Evolutionary conservation across 1,284 basidiomycete species (phyloP).

Genomic region (Dichomitus squalens): DNA sequence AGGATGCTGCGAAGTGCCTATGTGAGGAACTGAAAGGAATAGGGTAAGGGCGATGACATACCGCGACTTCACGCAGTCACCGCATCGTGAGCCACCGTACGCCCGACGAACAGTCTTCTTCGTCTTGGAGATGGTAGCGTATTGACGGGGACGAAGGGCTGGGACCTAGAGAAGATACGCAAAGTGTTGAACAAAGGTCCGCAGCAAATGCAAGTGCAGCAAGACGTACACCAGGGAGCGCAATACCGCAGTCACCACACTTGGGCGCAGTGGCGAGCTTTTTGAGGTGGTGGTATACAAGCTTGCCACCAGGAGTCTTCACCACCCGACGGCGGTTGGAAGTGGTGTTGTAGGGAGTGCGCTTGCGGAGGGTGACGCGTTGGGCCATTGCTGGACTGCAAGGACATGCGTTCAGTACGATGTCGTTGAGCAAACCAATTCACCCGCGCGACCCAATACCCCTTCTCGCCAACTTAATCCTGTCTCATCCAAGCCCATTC

Average conservation of each 20-base stretch:
- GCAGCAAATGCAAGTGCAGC: neutral
- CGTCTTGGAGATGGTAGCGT: constrained; percentile 93
- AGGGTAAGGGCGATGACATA: constrained; percentile 42
- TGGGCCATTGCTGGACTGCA: constrained; percentile 79
- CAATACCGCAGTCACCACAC: constrained; percentile 96
- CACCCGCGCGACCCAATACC: constrained; percentile 1
- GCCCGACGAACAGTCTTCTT: constrained; percentile 93
- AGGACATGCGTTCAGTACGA: constrained; percentile 14
- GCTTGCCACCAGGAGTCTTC: constrained; percentile 95
- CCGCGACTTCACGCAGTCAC: constrained; percentile 91
- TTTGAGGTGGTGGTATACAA: constrained; percentile 90
- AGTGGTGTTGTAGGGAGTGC: constrained; percentile 98
- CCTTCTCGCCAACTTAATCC: neutral
- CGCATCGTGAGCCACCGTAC: constrained; percentile 95
- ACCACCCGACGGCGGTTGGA: constrained; percentile 95
- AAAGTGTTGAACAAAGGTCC: neutral
- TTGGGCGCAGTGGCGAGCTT: constrained; percentile 89
- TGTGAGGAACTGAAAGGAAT: neutral
- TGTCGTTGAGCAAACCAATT: neutral
- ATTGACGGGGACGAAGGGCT: constrained; percentile 90
- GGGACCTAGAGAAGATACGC: constrained; percentile 65
- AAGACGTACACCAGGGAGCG: constrained; percentile 84
- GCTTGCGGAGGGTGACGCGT: constrained; percentile 99
- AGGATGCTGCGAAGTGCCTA: constrained; percentile 69
- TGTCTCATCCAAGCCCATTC: no score